Evolutionary conservation across 345 rosid species (phyloP), one percentile per base, ranked within the genome.

Genomic region (Ailanthus altissimus): DNA sequence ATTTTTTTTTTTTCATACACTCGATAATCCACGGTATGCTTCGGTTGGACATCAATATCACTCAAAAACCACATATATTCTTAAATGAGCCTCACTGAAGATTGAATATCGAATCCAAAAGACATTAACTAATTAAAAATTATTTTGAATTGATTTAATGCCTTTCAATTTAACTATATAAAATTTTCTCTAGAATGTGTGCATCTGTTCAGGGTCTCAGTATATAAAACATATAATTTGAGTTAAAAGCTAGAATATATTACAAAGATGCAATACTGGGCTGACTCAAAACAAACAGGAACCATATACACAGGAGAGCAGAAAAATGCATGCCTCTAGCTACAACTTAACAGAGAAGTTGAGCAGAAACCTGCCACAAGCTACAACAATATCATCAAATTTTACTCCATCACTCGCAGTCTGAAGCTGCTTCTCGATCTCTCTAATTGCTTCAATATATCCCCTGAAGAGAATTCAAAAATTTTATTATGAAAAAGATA

Each of bases 341-440:
- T 8, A 50, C 13, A n/a, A 75, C 54, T 16, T 13, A 7, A 72
- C 51, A 76, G 56, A 38, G 20, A 64, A 74, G 77, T 61, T 74
- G 81, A 80, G 70, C 20, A 85, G 75, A n/a, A 77, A 95, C 99
- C 99, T 95, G 91, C 98, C 98, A 82, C 99, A 95, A 72, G 99
- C 99, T 21, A 90, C 96, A 50, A 90, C 91, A 80, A 95, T 90
- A 77, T 93, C 99, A 80, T 95, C 98, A 79, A 93, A 90, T 65
- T 88, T 87, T 12, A 88, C 46, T 69, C 77, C 66, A 8, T 81
- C 84, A 53, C n/a, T 50, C 59, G 81, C 79, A 53, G 77, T 80
- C 75, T 89, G 88, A 54, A 89, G 83, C 83, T 93, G 98, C 79
- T 88, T 90, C 85, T 95, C 99, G 69, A 95, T 87, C 86, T 95